Conservation (phyloP, 371 early-diverging fungal species). For the Apophysomyces ossiformis region DNA sequence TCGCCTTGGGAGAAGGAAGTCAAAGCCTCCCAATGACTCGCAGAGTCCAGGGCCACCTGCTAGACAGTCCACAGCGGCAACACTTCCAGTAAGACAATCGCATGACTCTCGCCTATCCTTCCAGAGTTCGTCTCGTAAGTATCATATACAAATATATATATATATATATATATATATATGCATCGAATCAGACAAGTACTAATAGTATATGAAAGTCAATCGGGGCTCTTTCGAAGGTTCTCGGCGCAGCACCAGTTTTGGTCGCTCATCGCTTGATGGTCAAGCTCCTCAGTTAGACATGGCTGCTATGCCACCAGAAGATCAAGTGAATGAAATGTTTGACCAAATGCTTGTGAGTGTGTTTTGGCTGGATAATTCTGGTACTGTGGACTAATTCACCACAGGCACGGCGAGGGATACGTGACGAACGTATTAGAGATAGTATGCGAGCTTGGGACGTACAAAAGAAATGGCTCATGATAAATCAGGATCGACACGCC, state of each 20-base stretch:
- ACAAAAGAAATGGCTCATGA: constrained; percentile 56
- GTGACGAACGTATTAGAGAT: constrained; percentile 33
- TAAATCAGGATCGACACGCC: constrained; percentile 53
- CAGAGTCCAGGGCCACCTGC: constrained; percentile 6
- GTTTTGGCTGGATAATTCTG: background rate
- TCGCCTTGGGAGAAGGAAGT: constrained; percentile 17
- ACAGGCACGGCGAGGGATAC: constrained; percentile 42
- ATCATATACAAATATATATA: background rate
- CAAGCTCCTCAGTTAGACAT: constrained; percentile 6
- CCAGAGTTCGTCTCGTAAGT: constrained; percentile 9
- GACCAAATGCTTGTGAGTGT: constrained; percentile 51
- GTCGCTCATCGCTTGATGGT: constrained; percentile 27
- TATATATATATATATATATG: background rate
- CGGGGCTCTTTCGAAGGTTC: constrained; percentile 1
- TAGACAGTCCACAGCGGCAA: constrained; percentile 9
- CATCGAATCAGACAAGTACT: background rate
- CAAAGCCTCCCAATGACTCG: constrained; percentile 3
- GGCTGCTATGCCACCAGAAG: constrained; percentile 35
- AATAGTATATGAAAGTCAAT: background rate
- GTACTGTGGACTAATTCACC: background rate
- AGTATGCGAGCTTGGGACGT: constrained; percentile 42
- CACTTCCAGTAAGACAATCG: background rate
- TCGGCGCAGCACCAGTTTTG: background rate
- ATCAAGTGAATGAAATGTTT: constrained; percentile 45
- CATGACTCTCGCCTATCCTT: background rate